A percentile compares a stretch with the other conserved stretches of the same genome.
These are phyloP conservation scores for Colletotrichum cuscutae DNA, from an alignment of 2,329 filamentous ascomycete species.

Conservation along the genomic window DNA sequence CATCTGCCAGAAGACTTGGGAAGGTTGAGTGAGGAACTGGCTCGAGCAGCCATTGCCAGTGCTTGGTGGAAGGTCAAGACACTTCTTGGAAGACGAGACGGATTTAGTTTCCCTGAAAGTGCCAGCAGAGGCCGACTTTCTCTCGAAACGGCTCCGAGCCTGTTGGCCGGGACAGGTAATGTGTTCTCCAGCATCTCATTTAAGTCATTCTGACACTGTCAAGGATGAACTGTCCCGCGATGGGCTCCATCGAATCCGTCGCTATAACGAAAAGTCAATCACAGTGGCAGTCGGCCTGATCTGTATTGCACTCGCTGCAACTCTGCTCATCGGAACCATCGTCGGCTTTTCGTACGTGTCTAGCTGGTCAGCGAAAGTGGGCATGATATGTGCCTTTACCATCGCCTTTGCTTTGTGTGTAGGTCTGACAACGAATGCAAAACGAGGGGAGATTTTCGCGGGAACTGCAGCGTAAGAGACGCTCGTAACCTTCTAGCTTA, in stretches of 20 bases:
- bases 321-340: neutral
- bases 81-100: neutral
- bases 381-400: slow-evolving; percentile 40
- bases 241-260: neutral
- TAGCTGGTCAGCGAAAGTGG: slow-evolving; percentile 45
- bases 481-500: neutral
- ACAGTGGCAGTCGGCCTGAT: neutral
- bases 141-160: neutral
- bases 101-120: neutral
- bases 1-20: neutral
- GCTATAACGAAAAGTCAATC: neutral
- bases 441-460: slow-evolving; percentile 24
- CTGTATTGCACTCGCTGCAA: neutral
- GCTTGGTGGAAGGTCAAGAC: neutral
- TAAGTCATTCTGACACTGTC: neutral
- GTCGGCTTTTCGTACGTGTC: neutral
- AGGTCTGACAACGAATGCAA: slow-evolving; percentile 18
- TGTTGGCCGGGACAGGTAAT: neutral
- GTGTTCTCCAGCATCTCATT: neutral
- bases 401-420: slow-evolving; percentile 16
- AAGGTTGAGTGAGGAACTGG: neutral
- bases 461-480: slow-evolving; percentile 30
- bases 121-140: neutral
- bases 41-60: neutral
- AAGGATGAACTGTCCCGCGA: neutral